Conservation (phyloP, 169 alveolate species). For the Cryptosporidium parvum region DNA sequence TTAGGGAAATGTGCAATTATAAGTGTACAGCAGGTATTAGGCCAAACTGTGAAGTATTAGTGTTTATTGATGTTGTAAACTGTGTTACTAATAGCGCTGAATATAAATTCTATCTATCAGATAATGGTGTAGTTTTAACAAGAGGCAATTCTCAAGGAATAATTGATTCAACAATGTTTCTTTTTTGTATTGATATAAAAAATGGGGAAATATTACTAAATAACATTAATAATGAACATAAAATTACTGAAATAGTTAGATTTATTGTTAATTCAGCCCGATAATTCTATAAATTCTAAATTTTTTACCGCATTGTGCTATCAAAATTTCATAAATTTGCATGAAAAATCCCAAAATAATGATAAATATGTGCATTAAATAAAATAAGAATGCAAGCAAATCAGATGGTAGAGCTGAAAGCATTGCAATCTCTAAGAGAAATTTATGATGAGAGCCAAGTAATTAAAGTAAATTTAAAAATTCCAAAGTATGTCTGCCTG, state of each 20-base stretch:
- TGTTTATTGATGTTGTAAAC: conserved; percentile 29
- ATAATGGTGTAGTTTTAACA: conserved; percentile 34
- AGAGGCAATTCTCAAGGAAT: conserved; percentile 28
- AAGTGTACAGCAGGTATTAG: conserved; percentile 39
- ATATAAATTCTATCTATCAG: conserved; percentile 26
- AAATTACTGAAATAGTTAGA: conserved; percentile 3
- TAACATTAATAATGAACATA: not conserved
- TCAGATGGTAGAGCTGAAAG: conserved; percentile 50
- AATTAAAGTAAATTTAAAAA: conserved; percentile 6
- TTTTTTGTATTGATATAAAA: conserved; percentile 39
- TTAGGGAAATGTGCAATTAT: conserved; percentile 9
- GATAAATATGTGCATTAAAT: not conserved
- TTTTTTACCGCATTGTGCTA: conserved; percentile 39
- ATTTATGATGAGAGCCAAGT: conserved; percentile 35
- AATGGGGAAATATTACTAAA: conserved; percentile 34
- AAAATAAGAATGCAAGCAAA: conserved; percentile 36
- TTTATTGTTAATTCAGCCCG: not conserved
- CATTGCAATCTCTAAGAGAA: conserved; percentile 28
- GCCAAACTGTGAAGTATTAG: conserved; percentile 14
- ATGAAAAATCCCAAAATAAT: not conserved
- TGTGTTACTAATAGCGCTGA: not conserved
- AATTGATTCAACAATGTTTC: conserved; percentile 27
- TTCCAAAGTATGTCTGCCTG: conserved; percentile 34
- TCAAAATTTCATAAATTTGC: conserved; percentile 6
- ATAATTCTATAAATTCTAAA: not conserved